Evolutionary conservation across 2,329 filamentous ascomycete species (phyloP).

Genomic region (Botrytis byssoidea): DNA sequence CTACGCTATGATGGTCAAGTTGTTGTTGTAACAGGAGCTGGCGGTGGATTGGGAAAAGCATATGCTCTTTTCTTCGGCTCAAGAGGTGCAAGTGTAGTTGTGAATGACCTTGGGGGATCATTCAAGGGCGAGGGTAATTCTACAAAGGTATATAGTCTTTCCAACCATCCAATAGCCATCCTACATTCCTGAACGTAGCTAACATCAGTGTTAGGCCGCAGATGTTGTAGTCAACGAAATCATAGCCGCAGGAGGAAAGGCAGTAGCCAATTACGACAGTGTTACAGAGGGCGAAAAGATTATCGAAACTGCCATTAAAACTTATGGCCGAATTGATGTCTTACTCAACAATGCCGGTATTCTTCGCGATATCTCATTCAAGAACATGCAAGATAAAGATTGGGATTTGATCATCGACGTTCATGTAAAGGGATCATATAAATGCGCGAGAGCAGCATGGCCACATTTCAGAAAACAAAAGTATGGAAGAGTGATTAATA

Average conservation of each 20-base stretch:
- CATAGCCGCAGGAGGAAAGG: slow-evolving; percentile 85
- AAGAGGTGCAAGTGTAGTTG: slow-evolving; percentile 88
- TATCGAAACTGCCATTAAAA: slow-evolving; percentile 81
- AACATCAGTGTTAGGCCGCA: slow-evolving; percentile 57
- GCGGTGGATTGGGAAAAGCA: slow-evolving; percentile 76
- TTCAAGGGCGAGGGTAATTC: slow-evolving; percentile 91
- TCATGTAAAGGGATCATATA: slow-evolving; percentile 91
- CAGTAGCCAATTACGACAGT: slow-evolving; percentile 94
- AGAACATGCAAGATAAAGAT: slow-evolving; percentile 96
- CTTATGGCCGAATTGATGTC: slow-evolving; percentile 84
- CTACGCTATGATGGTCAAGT: slow-evolving; percentile 84
- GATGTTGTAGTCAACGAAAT: slow-evolving; percentile 83
- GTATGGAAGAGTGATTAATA: slow-evolving; percentile 95
- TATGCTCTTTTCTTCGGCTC: slow-evolving; percentile 88
- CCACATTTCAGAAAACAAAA: slow-evolving; percentile 98
- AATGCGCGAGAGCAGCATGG: slow-evolving; percentile 93
- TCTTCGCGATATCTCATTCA: slow-evolving; percentile 88
- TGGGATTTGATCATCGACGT: slow-evolving; percentile 95
- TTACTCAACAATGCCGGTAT: slow-evolving; percentile 99
- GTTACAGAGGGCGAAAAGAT: slow-evolving; percentile 93
- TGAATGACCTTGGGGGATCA: slow-evolving; percentile 91
- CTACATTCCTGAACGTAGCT: slow-evolving; percentile 17
- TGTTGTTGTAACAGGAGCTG: slow-evolving; percentile 83
- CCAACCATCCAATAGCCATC: background rate
- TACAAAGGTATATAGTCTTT: slow-evolving; percentile 62